Conservation (phyloP, 2,329 filamentous ascomycete genomes). For the Hysterium pulicare region DNA sequence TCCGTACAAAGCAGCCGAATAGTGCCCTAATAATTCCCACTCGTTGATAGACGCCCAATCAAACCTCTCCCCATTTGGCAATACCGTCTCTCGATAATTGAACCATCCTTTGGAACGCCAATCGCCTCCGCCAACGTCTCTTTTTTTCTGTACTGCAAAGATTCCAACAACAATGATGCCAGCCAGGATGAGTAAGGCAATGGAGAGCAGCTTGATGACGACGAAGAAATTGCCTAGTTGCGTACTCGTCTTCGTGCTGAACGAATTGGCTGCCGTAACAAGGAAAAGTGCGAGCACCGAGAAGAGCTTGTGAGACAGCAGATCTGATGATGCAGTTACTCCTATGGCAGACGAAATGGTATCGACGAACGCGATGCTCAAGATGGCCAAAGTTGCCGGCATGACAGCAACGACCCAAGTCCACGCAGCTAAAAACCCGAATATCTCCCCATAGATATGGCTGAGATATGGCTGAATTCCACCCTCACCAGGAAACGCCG, state of each 20-base stretch:
- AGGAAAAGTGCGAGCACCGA: constrained; percentile 36
- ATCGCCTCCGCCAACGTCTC: constrained; percentile 30
- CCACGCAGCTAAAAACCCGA: constrained; percentile 63
- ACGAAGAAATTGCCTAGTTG: constrained; percentile 38
- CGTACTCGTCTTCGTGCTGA: constrained; percentile 43
- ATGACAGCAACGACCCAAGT: constrained; percentile 64
- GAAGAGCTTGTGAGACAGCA: constrained; percentile 39
- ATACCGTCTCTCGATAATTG: constrained; percentile 21
- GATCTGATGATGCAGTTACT: constrained; percentile 54
- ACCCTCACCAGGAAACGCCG: constrained; percentile 62
- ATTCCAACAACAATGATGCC: constrained; percentile 32
- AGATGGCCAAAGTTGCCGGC: constrained; percentile 62
- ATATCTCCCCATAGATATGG: constrained; percentile 59
- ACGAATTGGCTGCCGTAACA: constrained; percentile 42
- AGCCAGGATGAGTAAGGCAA: constrained; percentile 32
- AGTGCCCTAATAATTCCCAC: constrained; percentile 60
- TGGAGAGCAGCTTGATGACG: constrained; percentile 34
- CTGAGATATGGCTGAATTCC: constrained; percentile 62
- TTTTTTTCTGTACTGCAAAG: constrained; percentile 19
- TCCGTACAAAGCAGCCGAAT: constrained; percentile 54
- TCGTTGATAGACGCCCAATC: constrained; percentile 40
- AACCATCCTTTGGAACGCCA: constrained; percentile 36
- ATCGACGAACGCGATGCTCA: constrained; percentile 60
- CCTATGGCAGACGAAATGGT: constrained; percentile 49
- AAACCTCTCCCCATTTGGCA: constrained; percentile 28